A percentile compares a stretch with the other conserved stretches of the same genome.
phyloP scores from a whole-genome alignment of 1,284 basidiomycete genomes.

The Ceratobasidium sp. region DNA sequence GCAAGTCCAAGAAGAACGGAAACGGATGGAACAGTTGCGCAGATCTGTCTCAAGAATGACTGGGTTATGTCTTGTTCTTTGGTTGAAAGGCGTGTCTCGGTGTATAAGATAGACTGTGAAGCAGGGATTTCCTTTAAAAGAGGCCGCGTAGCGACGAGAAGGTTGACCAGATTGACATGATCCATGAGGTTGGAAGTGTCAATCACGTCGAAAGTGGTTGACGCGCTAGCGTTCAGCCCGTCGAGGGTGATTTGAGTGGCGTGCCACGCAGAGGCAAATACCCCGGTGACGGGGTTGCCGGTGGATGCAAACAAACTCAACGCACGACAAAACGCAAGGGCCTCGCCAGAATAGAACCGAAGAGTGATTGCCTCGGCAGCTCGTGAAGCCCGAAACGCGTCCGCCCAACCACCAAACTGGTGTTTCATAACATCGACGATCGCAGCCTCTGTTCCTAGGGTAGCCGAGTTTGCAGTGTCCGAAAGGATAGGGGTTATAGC shows the following conservation, averaged over 20 bases:
- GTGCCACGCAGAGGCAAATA: conserved; percentile 10
- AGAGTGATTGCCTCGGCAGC: neutral
- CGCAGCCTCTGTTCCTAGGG: neutral
- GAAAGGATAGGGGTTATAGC: neutral
- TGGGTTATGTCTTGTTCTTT: conserved; percentile 1
- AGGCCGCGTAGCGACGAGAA: conserved; percentile 6
- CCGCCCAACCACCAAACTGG: conserved; percentile 24
- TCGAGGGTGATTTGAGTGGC: conserved; percentile 15
- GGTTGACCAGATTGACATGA: conserved; percentile 25
- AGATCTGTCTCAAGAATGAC: conserved; percentile 1
- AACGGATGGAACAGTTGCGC: conserved; percentile 14
- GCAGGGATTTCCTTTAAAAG: conserved; percentile 5
- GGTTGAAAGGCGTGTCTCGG: neutral
- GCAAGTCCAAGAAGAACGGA: conserved; percentile 3
- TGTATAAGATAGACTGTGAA: conserved; percentile 27
- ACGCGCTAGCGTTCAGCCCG: neutral
- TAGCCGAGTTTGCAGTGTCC: neutral
- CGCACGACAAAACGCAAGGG: conserved; percentile 20
- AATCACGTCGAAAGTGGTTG: conserved; percentile 13
- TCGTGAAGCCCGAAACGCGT: neutral
- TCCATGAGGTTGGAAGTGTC: conserved; percentile 38
- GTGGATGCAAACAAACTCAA: neutral
- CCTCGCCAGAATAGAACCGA: conserved; percentile 31
- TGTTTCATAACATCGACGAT: neutral
- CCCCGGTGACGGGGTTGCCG: neutral